Evolutionary conservation across 176 grass and related monocot species (phyloP).

Genomic region (Oropetium thomaeum): DNA sequence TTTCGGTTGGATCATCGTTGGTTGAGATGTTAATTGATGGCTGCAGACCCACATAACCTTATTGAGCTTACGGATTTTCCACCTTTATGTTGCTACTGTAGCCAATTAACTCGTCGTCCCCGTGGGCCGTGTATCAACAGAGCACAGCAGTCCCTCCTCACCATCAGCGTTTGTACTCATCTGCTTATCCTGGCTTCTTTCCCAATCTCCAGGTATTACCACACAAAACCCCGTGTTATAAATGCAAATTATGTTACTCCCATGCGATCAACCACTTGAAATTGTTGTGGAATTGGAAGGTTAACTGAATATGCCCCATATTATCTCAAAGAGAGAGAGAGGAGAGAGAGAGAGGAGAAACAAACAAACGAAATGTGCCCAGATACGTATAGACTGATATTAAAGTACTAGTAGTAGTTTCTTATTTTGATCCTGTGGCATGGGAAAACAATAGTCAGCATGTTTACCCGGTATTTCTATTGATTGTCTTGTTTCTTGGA

Average conservation of each 20-base stretch:
- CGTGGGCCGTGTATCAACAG: conserved; percentile 53
- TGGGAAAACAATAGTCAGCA: neutral
- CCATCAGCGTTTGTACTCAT: conserved; percentile 49
- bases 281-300: neutral
- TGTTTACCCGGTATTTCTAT: neutral
- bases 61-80: conserved; percentile 32
- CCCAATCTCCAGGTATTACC: conserved; percentile 58
- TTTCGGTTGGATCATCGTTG: neutral
- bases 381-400: neutral
- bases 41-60: conserved; percentile 1
- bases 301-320: conserved; percentile 5
- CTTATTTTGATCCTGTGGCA: neutral
- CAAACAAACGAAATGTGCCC: neutral
- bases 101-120: conserved; percentile 49
- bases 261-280: neutral
- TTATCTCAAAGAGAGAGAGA: neutral
- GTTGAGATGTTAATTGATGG: conserved; percentile 41
- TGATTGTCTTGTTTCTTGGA: neutral
- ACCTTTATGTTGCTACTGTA: conserved; percentile 36
- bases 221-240: neutral
- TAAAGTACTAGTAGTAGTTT: neutral
- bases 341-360: too few relatives aligned
- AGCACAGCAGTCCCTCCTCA: conserved; percentile 39
- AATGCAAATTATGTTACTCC: neutral
- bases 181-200: conserved; percentile 52